A percentile compares a stretch with the other conserved stretches of the same genome.
Evolutionary conservation across 2,329 filamentous ascomycete genomes (phyloP).

Genomic region (Tolypocladium ophioglossoides): DNA sequence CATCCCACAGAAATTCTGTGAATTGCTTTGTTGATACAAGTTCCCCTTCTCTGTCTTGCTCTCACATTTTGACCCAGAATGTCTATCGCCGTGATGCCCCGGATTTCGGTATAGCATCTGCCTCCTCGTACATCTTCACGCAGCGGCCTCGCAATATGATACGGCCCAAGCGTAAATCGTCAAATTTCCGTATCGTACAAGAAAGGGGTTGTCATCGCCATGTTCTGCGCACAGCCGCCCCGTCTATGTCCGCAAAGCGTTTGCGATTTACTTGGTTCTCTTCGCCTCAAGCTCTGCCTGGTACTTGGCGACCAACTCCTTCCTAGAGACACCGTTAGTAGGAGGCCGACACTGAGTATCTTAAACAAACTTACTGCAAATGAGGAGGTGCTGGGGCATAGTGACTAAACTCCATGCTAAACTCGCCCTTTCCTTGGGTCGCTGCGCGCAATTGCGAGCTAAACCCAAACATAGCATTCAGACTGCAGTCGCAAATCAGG

Average conservation of each 20-base stretch:
- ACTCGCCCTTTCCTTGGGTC: slow-evolving; percentile 97
- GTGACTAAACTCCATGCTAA: slow-evolving; percentile 97
- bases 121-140: background rate
- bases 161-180: background rate
- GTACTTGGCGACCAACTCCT: slow-evolving; percentile 48
- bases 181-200: slow-evolving; percentile 1
- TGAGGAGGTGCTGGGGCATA: slow-evolving; percentile 81
- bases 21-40: background rate
- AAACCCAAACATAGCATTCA: slow-evolving; percentile 98
- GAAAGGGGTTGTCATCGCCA: background rate
- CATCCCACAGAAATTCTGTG: background rate
- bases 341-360: background rate
- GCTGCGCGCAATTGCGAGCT: slow-evolving; percentile 81
- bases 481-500: slow-evolving; percentile 78
- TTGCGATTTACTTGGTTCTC: slow-evolving; percentile 35
- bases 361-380: slow-evolving; percentile 58
- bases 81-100: background rate
- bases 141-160: background rate
- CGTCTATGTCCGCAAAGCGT: background rate
- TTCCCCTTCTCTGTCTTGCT: background rate
- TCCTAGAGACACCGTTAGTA: slow-evolving; percentile 26
- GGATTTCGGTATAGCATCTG: background rate
- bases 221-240: background rate
- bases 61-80: background rate
- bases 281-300: slow-evolving; percentile 48